Percentiles rank a stretch among this genome's conserved stretches.
Evolutionary conservation across 108 stramenopile species (phyloP).

Genomic region (Mediolabrus comicus): DNA sequence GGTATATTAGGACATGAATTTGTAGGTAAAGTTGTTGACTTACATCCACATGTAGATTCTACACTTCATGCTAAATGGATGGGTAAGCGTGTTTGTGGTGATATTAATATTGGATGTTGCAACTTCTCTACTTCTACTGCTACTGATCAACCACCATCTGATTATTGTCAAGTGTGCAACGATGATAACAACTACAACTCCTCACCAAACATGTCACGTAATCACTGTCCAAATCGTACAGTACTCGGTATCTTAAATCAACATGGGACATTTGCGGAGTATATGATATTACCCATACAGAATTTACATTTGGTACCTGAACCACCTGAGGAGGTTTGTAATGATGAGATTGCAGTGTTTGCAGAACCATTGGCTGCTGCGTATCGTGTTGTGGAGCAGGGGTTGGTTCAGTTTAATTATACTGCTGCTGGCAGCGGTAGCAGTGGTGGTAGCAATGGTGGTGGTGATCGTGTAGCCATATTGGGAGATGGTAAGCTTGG

Average conservation of each 20-base stretch:
- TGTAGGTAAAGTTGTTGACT: constrained; percentile 59
- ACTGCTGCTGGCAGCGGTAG: too few relatives aligned
- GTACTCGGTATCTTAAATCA: constrained; percentile 74
- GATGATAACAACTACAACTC: constrained; percentile 23
- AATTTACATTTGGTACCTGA: constrained; percentile 71
- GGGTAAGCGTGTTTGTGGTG: constrained; percentile 63
- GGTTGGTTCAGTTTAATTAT: constrained; percentile 41
- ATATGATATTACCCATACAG: constrained; percentile 59
- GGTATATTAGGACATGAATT: constrained; percentile 80
- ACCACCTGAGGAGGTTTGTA: too few relatives aligned
- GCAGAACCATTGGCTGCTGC: constrained; percentile 81
- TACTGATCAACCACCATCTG: neutral
- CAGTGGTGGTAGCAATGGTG: constrained; percentile 10
- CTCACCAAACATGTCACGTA: constrained; percentile 44
- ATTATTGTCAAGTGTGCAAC: constrained; percentile 50
- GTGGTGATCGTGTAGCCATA: constrained; percentile 60
- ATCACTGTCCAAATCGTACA: constrained; percentile 76
- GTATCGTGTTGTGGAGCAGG: constrained; percentile 76
- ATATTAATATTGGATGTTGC: constrained; percentile 72
- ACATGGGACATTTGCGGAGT: constrained; percentile 76
- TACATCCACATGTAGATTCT: constrained; percentile 8
- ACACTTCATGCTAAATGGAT: constrained; percentile 39
- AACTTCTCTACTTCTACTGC: neutral
- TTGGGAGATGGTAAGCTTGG: constrained; percentile 82
- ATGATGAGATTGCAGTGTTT: constrained; percentile 76